Evolutionary conservation across 1,284 basidiomycete species (phyloP).

Genomic region (Trametes pubescens): DNA sequence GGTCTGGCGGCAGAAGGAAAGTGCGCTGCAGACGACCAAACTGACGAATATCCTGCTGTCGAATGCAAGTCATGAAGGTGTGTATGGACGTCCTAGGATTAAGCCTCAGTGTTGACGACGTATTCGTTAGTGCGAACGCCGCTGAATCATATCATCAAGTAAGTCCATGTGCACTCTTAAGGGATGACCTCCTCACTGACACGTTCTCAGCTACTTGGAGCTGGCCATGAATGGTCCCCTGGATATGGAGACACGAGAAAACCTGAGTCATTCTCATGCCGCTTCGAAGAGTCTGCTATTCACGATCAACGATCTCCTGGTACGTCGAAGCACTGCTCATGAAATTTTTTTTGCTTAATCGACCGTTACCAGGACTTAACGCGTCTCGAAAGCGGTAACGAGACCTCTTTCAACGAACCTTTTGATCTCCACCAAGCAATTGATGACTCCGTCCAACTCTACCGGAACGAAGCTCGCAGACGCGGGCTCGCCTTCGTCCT

Average conservation of each 20-base stretch:
- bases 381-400: conserved; percentile 81
- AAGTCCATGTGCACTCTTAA: conserved; percentile 24
- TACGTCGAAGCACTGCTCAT: conserved; percentile 39
- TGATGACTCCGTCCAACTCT: conserved; percentile 71
- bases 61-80: conserved; percentile 91
- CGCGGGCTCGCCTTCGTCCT: conserved; percentile 73
- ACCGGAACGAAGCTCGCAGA: conserved; percentile 74
- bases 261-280: conserved; percentile 80
- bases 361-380: conserved; percentile 71
- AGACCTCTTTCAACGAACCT: conserved; percentile 84
- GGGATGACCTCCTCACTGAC: background rate
- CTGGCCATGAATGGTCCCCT: conserved; percentile 84
- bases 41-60: conserved; percentile 83
- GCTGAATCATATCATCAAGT: conserved; percentile 81
- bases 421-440: conserved; percentile 80
- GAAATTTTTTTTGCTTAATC: background rate
- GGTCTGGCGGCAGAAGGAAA: conserved; percentile 90
- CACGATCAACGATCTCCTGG: conserved; percentile 88
- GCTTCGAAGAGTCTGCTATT: conserved; percentile 85
- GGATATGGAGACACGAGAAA: conserved; percentile 82
- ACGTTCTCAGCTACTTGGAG: conserved; percentile 74
- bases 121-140: conserved; percentile 67
- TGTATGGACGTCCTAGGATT: conserved; percentile 27
- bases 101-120: background rate
- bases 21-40: conserved; percentile 78